Percentiles rank a stretch among this genome's conserved stretches.
These are phyloP conservation scores for Penicillium sp. DNA, from an alignment of 2,329 filamentous ascomycete species.

Conservation along the genomic window DNA sequence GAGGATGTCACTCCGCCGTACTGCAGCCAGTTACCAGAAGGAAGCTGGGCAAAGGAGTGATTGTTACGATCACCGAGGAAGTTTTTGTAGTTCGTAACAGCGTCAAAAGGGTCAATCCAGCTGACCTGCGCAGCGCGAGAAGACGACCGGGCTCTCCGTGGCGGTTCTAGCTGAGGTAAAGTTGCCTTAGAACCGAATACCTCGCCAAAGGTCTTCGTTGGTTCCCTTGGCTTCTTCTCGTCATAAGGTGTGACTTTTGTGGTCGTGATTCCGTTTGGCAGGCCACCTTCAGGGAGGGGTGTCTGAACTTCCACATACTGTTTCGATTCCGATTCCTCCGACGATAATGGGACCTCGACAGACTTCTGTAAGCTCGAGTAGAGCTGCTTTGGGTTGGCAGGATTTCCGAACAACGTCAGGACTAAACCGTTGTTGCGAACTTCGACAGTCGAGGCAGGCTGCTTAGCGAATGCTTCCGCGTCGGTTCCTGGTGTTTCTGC, in stretches of 20 bases:
- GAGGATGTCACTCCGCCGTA: slow-evolving; percentile 47
- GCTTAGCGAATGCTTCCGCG: slow-evolving; percentile 40
- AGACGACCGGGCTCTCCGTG: slow-evolving; percentile 41
- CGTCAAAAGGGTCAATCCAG: slow-evolving; percentile 51
- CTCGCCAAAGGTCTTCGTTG: slow-evolving; percentile 49
- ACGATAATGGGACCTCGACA: slow-evolving; percentile 38
- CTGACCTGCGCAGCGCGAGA: slow-evolving; percentile 37
- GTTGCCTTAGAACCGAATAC: slow-evolving; percentile 49
- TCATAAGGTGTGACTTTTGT: slow-evolving; percentile 67
- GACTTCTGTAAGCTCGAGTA: slow-evolving; percentile 80
- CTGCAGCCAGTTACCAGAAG: slow-evolving; percentile 49
- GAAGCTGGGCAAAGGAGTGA: slow-evolving; percentile 46
- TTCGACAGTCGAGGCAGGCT: slow-evolving; percentile 45
- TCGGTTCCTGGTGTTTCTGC: slow-evolving; percentile 42
- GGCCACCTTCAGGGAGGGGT: slow-evolving; percentile 64
- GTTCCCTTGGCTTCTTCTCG: slow-evolving; percentile 33
- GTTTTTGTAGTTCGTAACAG: slow-evolving; percentile 38
- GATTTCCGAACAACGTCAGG: slow-evolving; percentile 77
- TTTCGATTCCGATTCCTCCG: slow-evolving; percentile 42
- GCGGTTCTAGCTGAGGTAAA: slow-evolving; percentile 46
- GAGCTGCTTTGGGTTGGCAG: slow-evolving; percentile 74
- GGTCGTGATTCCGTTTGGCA: slow-evolving; percentile 76
- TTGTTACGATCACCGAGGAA: slow-evolving; percentile 45
- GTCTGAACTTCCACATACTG: slow-evolving; percentile 48
- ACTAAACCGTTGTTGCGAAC: slow-evolving; percentile 62